Evolutionary conservation across 192 early-diverging fungal genomes (phyloP).

Genomic region (Coemansia sp.): DNA sequence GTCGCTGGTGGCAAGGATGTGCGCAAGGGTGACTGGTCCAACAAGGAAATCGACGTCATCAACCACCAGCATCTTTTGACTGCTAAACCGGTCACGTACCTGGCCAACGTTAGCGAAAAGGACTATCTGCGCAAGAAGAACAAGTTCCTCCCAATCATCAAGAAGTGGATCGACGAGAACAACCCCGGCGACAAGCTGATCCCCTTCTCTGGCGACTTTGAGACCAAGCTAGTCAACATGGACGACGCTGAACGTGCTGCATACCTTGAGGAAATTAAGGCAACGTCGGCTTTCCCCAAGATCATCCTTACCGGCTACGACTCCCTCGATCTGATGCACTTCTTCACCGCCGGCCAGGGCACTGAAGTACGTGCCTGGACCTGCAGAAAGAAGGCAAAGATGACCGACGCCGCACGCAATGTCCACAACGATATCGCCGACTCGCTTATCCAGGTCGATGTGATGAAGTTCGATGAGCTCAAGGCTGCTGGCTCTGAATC

Average conservation of each 20-base stretch:
- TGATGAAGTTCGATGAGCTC: slow-evolving; percentile 86
- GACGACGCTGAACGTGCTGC: slow-evolving; percentile 58
- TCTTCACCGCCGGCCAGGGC: slow-evolving; percentile 83
- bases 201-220: slow-evolving; percentile 85
- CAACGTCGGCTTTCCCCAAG: slow-evolving; percentile 77
- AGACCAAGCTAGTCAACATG: slow-evolving; percentile 62
- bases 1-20: slow-evolving; percentile 83
- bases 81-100: slow-evolving; percentile 95
- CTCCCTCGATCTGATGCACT: slow-evolving; percentile 86
- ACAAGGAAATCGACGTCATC: slow-evolving; percentile 90
- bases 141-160: slow-evolving; percentile 86
- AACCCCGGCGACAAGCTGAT: slow-evolving; percentile 88
- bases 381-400: slow-evolving; percentile 76
- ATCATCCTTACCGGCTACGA: slow-evolving; percentile 91
- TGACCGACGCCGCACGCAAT: slow-evolving; percentile 88
- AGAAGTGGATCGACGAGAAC: slow-evolving; percentile 89
- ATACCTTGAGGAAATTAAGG: slow-evolving; percentile 65
- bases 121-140: slow-evolving; percentile 95
- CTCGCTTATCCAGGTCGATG: slow-evolving; percentile 93
- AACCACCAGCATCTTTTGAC: slow-evolving; percentile 84
- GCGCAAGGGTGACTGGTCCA: slow-evolving; percentile 85
- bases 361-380: slow-evolving; percentile 95
- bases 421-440: slow-evolving; percentile 87
- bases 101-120: slow-evolving; percentile 85
- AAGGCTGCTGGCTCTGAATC: slow-evolving; percentile 78